Evolutionary conservation across 371 early-diverging fungal species (phyloP).

Genomic region (Saksenaea oblongispora): DNA sequence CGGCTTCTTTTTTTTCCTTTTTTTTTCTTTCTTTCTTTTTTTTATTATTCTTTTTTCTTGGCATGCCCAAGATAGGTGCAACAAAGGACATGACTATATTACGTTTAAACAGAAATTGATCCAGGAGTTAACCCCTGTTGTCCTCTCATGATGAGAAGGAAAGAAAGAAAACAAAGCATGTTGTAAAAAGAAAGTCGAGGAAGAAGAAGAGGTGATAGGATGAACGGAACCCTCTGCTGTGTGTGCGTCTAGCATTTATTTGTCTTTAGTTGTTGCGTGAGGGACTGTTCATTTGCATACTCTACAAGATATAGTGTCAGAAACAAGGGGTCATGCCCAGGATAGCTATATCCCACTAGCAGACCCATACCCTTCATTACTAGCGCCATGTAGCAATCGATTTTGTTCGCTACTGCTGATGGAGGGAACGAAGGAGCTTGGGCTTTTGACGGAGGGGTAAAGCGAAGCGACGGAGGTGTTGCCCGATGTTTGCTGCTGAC

Average conservation of each 20-base stretch:
- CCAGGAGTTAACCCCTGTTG: not conserved
- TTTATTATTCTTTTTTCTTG: no score
- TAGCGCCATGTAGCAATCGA: slow-evolving; percentile 11
- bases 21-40: no score
- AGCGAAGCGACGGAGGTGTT: slow-evolving; percentile 20
- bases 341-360: not conserved
- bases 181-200: not conserved
- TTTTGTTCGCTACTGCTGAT: slow-evolving; percentile 18
- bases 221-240: no score
- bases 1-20: no score
- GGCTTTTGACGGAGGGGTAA: slow-evolving; percentile 18
- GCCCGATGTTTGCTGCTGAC: slow-evolving; percentile 10
- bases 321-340: not conserved
- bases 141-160: not conserved
- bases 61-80: no score
- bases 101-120: no score
- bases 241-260: no score
- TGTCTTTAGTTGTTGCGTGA: no score
- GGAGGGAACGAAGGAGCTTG: slow-evolving; percentile 19
- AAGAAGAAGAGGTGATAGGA: not conserved
- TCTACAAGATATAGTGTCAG: not conserved
- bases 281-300: not conserved
- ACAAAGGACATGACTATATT: no score
- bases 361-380: slow-evolving; percentile 21
- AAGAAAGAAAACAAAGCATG: not conserved